Percentiles rank a stretch among this genome's conserved stretches.
phyloP scores from a whole-genome alignment of 257 asterid species.

The Solanum peruvianum region DNA sequence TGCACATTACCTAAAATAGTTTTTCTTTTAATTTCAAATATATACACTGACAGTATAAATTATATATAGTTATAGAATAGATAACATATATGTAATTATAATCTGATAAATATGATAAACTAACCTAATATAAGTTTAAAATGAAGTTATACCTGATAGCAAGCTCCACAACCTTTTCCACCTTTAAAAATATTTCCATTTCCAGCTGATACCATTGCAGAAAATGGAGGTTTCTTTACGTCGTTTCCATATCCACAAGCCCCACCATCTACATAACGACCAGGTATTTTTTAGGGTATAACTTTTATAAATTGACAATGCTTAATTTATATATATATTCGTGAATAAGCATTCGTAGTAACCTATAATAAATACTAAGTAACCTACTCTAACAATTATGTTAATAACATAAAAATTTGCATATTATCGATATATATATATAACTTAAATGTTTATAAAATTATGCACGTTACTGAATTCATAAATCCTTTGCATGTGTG shows the following conservation, averaged over 20 bases:
- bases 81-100: no score
- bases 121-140: neutral
- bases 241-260: slow-evolving; percentile 30
- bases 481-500: neutral
- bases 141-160: slow-evolving; percentile 18
- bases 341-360: neutral
- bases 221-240: slow-evolving; percentile 7
- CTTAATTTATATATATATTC: neutral
- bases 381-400: neutral
- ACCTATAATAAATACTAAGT: neutral
- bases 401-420: neutral
- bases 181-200: slow-evolving; percentile 7
- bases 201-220: slow-evolving; percentile 28
- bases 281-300: neutral
- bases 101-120: neutral
- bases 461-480: neutral
- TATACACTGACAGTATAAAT: neutral
- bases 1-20: slow-evolving; percentile 6
- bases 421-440: neutral
- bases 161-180: slow-evolving; percentile 36
- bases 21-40: no score
- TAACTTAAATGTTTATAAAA: neutral
- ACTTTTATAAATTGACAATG: neutral
- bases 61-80: no score
- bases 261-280: slow-evolving; percentile 7